These are phyloP conservation scores for Cryphonectria japonica DNA, from an alignment of 2,329 filamentous ascomycete species.

Conservation along the genomic window DNA sequence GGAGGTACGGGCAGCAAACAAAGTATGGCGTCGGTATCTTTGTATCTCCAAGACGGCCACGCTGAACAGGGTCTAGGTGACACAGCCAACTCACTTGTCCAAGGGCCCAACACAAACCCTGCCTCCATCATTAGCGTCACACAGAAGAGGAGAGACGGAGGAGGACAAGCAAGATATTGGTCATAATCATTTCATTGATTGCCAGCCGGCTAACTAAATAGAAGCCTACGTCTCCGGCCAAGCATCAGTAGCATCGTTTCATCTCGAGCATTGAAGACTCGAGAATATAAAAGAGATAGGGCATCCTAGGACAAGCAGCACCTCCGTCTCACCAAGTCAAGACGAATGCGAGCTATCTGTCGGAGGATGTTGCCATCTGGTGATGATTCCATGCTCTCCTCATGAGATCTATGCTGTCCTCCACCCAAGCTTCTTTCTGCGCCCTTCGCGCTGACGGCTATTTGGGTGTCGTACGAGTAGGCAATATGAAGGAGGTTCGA, in stretches of 20 bases:
- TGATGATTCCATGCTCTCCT: constrained; percentile 6
- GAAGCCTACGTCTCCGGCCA: neutral
- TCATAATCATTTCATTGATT: constrained; percentile 6
- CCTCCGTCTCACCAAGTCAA: neutral
- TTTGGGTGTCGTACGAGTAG: neutral
- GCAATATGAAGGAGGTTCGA: neutral
- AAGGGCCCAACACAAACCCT: too few relatives aligned
- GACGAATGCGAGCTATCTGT: neutral
- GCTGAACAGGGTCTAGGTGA: too few relatives aligned
- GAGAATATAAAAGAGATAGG: neutral
- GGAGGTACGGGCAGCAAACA: neutral
- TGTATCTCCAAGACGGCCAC: too few relatives aligned
- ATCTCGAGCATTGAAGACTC: neutral
- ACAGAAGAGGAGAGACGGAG: neutral
- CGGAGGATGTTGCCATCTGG: neutral
- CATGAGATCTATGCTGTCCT: neutral
- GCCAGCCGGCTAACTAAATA: neutral
- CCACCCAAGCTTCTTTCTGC: neutral
- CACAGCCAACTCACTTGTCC: too few relatives aligned
- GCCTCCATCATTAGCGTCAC: too few relatives aligned
- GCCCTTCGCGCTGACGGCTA: neutral
- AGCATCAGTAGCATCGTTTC: neutral
- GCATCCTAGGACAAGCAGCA: neutral
- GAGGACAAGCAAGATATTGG: neutral
- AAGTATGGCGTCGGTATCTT: neutral